Evolutionary conservation across 2,329 filamentous ascomycete species (phyloP), one percentile per base, ranked within the genome.

Genomic region (Talaromyces piceae): DNA sequence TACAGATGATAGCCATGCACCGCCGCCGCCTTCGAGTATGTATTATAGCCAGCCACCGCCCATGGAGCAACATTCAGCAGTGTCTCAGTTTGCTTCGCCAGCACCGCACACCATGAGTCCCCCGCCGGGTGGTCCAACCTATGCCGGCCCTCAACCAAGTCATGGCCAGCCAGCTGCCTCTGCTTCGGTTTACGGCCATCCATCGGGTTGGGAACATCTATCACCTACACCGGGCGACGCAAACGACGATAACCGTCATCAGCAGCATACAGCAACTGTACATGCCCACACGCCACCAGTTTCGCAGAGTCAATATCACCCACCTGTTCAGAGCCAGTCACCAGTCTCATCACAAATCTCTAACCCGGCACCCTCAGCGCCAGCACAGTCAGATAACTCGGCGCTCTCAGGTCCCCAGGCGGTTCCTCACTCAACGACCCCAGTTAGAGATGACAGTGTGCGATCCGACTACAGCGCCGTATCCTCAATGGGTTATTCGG

Each of bases 171-270:
- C 51, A 12, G 41, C 20, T 22, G 46, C 68, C 25, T 71, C 72
- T 39, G 69, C 67, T 11, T 56, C 75, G 28, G 71, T 72, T 1
- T 57, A 58, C 41, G 71, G 71, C 3, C 65, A 67, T 1, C 73
- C 73, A 4, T 76, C 73, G 3, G 73, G 75, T 53, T 76, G 73
- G 73, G 73, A 76, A 54, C 68, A 74, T 57, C 65, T 73, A 51
- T 60, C 61, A 4, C 59, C 63, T n/a, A 58, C 59, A 6, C 61
- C 62, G 6, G 67, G 63, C 23, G 62, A 68, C 20, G 57, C 72
- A 39, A 69, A 73, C 49, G 70, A 73, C 37, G 12, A 20, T 7
- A 23, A 50, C 9, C 54, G 39, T 27, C 26, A 50, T 47, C 48
- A 26, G 28, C 31, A 18, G 41, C 26, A 20, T 12, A 8, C 44